Percentiles rank a stretch among this genome's conserved stretches.
These are phyloP conservation scores for Melastoma candidum DNA, from an alignment of 441 rosid genomes.

Conservation along the genomic window DNA sequence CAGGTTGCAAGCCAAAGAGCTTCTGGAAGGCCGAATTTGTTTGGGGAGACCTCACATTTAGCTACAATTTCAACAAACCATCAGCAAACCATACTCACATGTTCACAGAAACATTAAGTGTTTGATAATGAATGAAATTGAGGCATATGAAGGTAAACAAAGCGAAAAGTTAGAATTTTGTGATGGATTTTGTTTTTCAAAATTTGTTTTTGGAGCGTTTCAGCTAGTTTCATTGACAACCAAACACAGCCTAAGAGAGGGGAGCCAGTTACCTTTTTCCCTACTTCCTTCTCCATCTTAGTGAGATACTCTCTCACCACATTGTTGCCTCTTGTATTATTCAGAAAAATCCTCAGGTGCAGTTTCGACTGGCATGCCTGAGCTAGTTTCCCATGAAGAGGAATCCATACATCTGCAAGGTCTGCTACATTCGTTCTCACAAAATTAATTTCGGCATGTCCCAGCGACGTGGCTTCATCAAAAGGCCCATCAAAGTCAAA, in stretches of 20 bases:
- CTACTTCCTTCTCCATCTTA: slow-evolving; percentile 99
- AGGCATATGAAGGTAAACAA: too few species aligned
- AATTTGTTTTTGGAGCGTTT: neutral
- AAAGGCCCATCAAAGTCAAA: slow-evolving; percentile 95
- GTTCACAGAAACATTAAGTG: too few species aligned
- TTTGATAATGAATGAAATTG: too few species aligned
- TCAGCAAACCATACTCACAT: too few species aligned
- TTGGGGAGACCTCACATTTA: slow-evolving; percentile 89
- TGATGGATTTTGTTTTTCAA: too few species aligned
- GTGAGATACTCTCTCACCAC: slow-evolving; percentile 71
- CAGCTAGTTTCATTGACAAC: too few species aligned
- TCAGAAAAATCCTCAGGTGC: slow-evolving; percentile 80
- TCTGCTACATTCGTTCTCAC: slow-evolving; percentile 50
- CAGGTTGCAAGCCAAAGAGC: slow-evolving; percentile 86
- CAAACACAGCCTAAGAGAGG: neutral
- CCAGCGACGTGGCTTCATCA: slow-evolving; percentile 77
- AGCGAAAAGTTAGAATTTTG: too few species aligned
- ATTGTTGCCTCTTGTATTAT: slow-evolving; percentile 77
- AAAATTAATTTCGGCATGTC: slow-evolving; percentile 39
- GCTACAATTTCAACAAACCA: slow-evolving; percentile 27
- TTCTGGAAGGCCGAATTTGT: slow-evolving; percentile 95
- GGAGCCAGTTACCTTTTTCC: slow-evolving; percentile 62
- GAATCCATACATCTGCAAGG: slow-evolving; percentile 87
- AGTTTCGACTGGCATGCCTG: slow-evolving; percentile 92
- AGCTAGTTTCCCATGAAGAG: slow-evolving; percentile 81